Evolutionary conservation across 164 flowering plant genomes (phyloP).

Genomic region (Vitis rotundifolia): DNA sequence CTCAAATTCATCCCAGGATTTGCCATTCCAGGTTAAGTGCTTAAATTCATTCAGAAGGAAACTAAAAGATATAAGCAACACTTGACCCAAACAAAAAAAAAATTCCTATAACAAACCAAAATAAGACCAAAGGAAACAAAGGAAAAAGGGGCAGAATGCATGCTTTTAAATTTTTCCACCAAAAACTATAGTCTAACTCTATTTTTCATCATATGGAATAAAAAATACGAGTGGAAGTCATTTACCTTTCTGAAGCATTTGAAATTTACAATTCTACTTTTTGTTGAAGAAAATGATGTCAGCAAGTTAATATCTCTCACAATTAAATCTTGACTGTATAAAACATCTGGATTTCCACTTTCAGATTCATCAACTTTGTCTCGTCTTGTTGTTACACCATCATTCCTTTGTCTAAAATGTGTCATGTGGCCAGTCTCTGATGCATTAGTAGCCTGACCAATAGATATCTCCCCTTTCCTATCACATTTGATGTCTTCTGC

Average conservation of each 20-base stretch:
- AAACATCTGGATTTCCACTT: conserved; percentile 46
- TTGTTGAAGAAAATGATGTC: conserved; percentile 15
- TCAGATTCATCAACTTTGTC: conserved; percentile 44
- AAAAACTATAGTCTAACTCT: no score
- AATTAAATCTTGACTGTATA: conserved; percentile 72
- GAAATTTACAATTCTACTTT: conserved; percentile 48
- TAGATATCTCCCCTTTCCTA: conserved; percentile 18
- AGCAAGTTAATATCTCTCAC: conserved; percentile 35
- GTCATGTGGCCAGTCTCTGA: conserved; percentile 14
- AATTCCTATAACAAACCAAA: background rate
- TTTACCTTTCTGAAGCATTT: conserved; percentile 84
- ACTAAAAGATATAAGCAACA: no score
- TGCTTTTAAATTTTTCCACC: background rate
- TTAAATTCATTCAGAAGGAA: no score
- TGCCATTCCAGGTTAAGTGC: no score
- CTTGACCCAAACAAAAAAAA: no score
- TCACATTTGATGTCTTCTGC: conserved; percentile 25
- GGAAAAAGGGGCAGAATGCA: background rate
- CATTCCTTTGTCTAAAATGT: conserved; percentile 12
- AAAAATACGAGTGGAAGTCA: background rate
- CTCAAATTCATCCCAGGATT: no score
- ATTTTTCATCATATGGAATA: background rate
- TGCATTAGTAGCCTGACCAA: conserved; percentile 7
- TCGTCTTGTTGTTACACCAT: conserved; percentile 15
- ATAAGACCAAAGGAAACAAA: background rate